Base-by-base conservation (phyloP, 768 basidiomycete genomes). In the Termitomyces sp. region DNA sequence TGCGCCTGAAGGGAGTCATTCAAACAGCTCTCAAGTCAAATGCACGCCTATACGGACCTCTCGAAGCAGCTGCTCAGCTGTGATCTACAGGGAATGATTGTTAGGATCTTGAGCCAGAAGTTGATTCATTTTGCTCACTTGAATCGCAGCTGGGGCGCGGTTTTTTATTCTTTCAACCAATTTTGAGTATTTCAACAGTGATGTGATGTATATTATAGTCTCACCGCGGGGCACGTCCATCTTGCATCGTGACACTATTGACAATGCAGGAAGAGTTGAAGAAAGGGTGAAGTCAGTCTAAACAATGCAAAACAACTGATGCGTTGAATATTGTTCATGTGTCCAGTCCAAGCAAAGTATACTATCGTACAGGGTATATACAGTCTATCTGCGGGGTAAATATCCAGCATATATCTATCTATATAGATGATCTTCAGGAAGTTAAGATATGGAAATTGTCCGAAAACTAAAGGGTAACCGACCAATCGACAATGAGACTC, bases 31-130 rank as follows among this genome's bases (percentile, higher is more conserved):
- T 45, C 36, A 51, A 16, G 13, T 16, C 18, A 36, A 0, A 47
- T 36, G 33, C 16, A 47, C 18, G 8, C 4, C 29, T 42, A 37
- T 56, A 26, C 73, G 48, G 69, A 90, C 92, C 78, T 99, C 97
- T 66, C 97, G 88, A 10, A 99, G 79, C 44, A 99, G 86, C 75
- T 99, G 97, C 74, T 98, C 97, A 15, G 97, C 93, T 57, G 97
- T 98, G 75, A 98, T 95, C 93, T 98, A 73, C 48, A 47, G 51
- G n/a, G 60, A 49, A 54, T 60, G 62, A 59, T 51, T 55, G 47
- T 56, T 33, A 57, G 41, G 45, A 36, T 4, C 34, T 9, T 45
- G 39, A 26, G 24, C 22, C 51, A 10, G 31, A 16, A 26, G 15
- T 34, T 44, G 36, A 52, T 49, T 62, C 42, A 42, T 31, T 54